Conservation (phyloP, 345 rosid genomes). For the Camelina sativa region DNA sequence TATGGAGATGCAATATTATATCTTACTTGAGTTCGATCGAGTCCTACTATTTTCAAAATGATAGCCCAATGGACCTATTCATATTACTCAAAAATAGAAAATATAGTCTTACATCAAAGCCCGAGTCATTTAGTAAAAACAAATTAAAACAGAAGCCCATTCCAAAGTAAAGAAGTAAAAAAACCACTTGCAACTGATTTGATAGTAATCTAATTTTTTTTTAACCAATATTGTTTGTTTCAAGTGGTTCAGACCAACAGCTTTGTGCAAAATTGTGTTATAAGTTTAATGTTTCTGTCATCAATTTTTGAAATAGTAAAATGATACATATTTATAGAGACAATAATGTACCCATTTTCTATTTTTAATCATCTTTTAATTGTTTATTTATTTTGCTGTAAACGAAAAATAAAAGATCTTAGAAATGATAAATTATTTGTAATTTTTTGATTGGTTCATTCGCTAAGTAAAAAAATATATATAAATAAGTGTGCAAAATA, state of each 20-base stretch:
- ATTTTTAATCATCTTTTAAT: background rate
- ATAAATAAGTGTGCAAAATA: conserved; percentile 20
- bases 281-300: background rate
- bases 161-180: background rate
- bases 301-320: background rate
- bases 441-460: background rate
- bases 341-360: background rate
- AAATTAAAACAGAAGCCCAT: conserved; percentile 11
- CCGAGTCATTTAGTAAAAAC: background rate
- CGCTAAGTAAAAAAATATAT: background rate
- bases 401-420: conserved; percentile 1
- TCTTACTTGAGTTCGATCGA: background rate
- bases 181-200: background rate
- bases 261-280: background rate
- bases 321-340: background rate
- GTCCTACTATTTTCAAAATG: background rate
- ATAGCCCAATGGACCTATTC: background rate
- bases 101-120: background rate
- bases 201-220: no score
- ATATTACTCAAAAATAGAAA: background rate
- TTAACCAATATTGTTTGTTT: background rate
- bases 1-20: background rate
- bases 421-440: background rate
- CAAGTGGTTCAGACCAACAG: background rate
- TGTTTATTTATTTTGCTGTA: background rate